Evolutionary conservation across 78 protist species (phyloP).

Genomic region (Dictyostelium capitatum): DNA sequence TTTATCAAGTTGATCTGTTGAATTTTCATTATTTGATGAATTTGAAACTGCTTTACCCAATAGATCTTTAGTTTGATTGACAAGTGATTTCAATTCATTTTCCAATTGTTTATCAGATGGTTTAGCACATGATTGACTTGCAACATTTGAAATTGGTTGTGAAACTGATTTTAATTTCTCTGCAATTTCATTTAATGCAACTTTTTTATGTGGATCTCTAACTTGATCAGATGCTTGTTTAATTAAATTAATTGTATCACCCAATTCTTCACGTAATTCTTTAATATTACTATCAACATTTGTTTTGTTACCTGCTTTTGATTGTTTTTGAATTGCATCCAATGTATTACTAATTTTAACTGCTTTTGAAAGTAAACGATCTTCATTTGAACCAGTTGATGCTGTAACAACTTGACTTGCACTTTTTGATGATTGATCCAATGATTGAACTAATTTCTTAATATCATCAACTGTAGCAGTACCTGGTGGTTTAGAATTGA

Average conservation of each 20-base stretch:
- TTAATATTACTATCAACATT: conserved; percentile 50
- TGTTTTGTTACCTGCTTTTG: conserved; percentile 39
- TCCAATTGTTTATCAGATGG: conserved; percentile 28
- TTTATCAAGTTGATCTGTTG: background rate
- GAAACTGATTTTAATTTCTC: conserved; percentile 48
- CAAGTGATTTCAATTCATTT: background rate
- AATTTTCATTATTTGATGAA: conserved; percentile 6
- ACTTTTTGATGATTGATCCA: background rate
- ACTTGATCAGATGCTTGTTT: conserved; percentile 44
- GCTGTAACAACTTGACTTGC: conserved; percentile 55
- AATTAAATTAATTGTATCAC: conserved; percentile 46
- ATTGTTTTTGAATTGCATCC: conserved; percentile 12
- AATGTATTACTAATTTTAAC: conserved; percentile 54
- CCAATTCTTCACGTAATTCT: conserved; percentile 42
- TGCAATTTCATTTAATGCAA: conserved; percentile 74
- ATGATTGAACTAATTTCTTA: background rate
- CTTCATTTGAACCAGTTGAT: conserved; percentile 48
- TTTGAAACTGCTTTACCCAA: conserved; percentile 35
- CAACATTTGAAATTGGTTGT: conserved; percentile 54
- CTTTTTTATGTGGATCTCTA: conserved; percentile 63
- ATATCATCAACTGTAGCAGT: background rate
- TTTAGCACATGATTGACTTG: conserved; percentile 10
- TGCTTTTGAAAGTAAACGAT: conserved; percentile 55
- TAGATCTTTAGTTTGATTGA: conserved; percentile 64
- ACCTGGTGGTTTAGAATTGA: background rate